Conservation (phyloP, 1,284 basidiomycete genomes). For the Cerioporus squamosus region DNA sequence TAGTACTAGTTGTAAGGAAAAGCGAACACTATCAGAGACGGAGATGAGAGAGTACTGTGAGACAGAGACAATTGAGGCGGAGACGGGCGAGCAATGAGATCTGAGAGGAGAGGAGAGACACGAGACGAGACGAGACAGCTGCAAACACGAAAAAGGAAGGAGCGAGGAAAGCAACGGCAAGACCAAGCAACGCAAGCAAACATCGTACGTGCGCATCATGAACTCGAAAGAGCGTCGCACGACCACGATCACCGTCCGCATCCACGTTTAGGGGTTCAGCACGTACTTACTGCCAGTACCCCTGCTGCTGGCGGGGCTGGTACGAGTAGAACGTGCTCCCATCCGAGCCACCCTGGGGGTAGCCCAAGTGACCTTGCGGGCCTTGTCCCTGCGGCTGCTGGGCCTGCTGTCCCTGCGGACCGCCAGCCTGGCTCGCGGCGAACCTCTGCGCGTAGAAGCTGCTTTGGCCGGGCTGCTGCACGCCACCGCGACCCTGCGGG, state of each 20-base stretch:
- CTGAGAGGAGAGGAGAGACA: constrained; percentile 1
- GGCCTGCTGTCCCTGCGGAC: constrained; percentile 48
- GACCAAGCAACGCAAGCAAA: not conserved
- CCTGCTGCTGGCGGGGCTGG: constrained; percentile 66
- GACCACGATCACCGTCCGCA: not conserved
- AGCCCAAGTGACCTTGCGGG: constrained; percentile 67
- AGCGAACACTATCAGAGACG: constrained; percentile 12
- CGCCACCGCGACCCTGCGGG: constrained; percentile 48
- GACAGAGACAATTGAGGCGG: constrained; percentile 14
- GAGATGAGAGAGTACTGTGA: constrained; percentile 30
- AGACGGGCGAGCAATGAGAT: constrained; percentile 1
- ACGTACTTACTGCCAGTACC: constrained; percentile 65
- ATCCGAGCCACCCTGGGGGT: constrained; percentile 65
- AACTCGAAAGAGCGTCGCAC: not conserved
- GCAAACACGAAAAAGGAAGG: not conserved
- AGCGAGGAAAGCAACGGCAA: not conserved
- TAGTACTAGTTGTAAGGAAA: constrained; percentile 1
- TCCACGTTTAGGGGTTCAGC: not conserved
- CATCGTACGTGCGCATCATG: not conserved
- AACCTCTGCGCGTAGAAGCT: constrained; percentile 69
- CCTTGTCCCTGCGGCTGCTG: constrained; percentile 51
- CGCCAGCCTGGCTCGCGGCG: constrained; percentile 48
- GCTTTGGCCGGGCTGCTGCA: constrained; percentile 55
- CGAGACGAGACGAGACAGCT: constrained; percentile 3
- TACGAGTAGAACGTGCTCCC: constrained; percentile 66